Conservation (phyloP, 495 filamentous ascomycete genomes). For the Amniculicola lignicola region DNA sequence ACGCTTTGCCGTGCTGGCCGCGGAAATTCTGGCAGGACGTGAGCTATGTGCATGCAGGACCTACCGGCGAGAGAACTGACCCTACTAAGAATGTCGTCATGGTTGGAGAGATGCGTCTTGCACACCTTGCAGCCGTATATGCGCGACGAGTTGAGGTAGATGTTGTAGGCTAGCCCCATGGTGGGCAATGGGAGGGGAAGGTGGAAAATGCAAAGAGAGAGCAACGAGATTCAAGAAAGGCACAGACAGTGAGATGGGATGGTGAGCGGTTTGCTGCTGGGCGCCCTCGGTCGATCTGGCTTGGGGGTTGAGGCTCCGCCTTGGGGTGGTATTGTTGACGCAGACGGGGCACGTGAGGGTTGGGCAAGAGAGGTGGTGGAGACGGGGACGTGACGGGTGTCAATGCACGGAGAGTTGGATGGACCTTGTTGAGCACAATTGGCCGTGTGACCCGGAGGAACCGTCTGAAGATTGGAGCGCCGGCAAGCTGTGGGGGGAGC, state of each 20-base stretch:
- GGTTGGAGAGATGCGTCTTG: conserved; percentile 91
- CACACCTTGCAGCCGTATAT: conserved; percentile 96
- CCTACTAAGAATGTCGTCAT: conserved; percentile 92
- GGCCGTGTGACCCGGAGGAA: conserved; percentile 12
- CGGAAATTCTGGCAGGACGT: conserved; percentile 76
- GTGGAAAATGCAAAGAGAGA: too few species aligned
- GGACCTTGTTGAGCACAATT: conserved; percentile 1
- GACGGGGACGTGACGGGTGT: too few species aligned
- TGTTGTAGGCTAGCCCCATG: conserved; percentile 96
- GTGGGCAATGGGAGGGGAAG: neutral
- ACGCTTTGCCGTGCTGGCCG: conserved; percentile 97
- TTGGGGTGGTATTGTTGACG: too few species aligned
- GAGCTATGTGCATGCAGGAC: neutral
- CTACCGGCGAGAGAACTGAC: conserved; percentile 50
- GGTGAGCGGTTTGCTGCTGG: too few species aligned
- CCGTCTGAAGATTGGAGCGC: neutral
- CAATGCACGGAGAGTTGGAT: conserved; percentile 9
- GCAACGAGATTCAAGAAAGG: too few species aligned
- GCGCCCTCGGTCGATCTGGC: too few species aligned
- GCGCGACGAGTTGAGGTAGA: conserved; percentile 83
- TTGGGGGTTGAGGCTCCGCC: too few species aligned
- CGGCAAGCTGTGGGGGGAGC: neutral
- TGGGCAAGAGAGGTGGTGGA: too few species aligned
- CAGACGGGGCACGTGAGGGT: too few species aligned
- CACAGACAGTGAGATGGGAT: too few species aligned